Conservation (phyloP, 2,329 filamentous ascomycete species). For the Pestalotiopsis sp. region DNA sequence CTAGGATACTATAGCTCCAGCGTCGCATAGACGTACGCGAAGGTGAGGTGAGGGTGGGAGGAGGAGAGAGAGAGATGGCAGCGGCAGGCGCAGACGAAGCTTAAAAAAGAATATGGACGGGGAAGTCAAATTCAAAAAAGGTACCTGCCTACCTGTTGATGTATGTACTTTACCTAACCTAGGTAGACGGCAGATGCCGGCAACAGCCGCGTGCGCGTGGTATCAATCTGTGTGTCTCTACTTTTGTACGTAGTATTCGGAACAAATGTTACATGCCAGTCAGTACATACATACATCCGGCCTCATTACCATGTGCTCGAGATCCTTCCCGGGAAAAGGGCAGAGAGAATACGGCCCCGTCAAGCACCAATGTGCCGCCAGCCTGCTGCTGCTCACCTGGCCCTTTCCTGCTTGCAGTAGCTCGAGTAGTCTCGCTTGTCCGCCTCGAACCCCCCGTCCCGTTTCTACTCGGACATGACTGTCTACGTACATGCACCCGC, state of each 20-base stretch:
- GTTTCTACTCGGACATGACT: conserved; percentile 1
- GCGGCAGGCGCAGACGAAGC: background rate
- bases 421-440: background rate
- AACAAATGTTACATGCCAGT: no score
- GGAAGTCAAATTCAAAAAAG: background rate
- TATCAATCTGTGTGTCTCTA: background rate
- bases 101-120: background rate
- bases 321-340: background rate
- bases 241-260: no score
- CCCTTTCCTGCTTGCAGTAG: background rate
- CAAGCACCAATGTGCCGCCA: background rate
- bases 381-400: background rate
- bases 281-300: background rate
- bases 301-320: background rate
- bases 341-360: background rate
- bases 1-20: background rate
- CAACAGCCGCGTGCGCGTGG: background rate
- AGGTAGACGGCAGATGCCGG: background rate
- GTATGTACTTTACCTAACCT: no score
- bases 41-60: background rate
- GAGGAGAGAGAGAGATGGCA: background rate
- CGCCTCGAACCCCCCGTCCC: background rate
- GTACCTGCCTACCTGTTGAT: no score
- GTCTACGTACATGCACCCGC: background rate
- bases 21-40: background rate